A percentile compares a stretch with the other conserved stretches of the same genome.
These are phyloP conservation scores for Irpex rosettiformis DNA, from an alignment of 1,284 basidiomycete genomes.

Conservation along the genomic window DNA sequence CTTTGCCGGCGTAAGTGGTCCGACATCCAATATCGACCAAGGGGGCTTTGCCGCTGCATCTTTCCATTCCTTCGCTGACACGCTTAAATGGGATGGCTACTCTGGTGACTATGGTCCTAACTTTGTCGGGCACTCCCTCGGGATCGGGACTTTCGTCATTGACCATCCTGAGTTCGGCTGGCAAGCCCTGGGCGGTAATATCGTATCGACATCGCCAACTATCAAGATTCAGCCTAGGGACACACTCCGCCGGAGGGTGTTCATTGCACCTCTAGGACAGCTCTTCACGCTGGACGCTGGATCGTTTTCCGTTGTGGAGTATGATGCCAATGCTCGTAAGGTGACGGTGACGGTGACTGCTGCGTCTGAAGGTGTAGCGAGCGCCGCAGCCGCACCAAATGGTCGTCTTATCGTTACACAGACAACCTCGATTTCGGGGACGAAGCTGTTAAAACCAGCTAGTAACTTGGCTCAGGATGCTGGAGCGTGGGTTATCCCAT, in stretches of 20 bases:
- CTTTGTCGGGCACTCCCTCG: slow-evolving; percentile 54
- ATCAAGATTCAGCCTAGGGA: slow-evolving; percentile 45
- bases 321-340: slow-evolving; percentile 35
- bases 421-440: slow-evolving; percentile 39
- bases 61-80: slow-evolving; percentile 57
- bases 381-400: slow-evolving; percentile 43
- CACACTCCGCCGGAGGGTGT: slow-evolving; percentile 47
- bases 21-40: slow-evolving; percentile 53
- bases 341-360: slow-evolving; percentile 41
- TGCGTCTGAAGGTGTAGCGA: slow-evolving; percentile 33
- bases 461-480: slow-evolving; percentile 37
- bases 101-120: slow-evolving; percentile 61
- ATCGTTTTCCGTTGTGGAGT: slow-evolving; percentile 45
- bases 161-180: slow-evolving; percentile 59
- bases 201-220: slow-evolving; percentile 37
- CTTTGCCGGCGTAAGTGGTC: slow-evolving; percentile 50
- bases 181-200: slow-evolving; percentile 56
- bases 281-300: slow-evolving; percentile 52
- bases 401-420: slow-evolving; percentile 46
- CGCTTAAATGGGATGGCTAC: slow-evolving; percentile 56
- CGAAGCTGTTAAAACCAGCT: slow-evolving; percentile 39
- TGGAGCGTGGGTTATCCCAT: slow-evolving; percentile 47
- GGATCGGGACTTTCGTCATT: slow-evolving; percentile 50
- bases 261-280: slow-evolving; percentile 47
- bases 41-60: slow-evolving; percentile 55